phyloP scores from a whole-genome alignment of 2,329 filamentous ascomycete species.

The Penicillium olsonii region DNA sequence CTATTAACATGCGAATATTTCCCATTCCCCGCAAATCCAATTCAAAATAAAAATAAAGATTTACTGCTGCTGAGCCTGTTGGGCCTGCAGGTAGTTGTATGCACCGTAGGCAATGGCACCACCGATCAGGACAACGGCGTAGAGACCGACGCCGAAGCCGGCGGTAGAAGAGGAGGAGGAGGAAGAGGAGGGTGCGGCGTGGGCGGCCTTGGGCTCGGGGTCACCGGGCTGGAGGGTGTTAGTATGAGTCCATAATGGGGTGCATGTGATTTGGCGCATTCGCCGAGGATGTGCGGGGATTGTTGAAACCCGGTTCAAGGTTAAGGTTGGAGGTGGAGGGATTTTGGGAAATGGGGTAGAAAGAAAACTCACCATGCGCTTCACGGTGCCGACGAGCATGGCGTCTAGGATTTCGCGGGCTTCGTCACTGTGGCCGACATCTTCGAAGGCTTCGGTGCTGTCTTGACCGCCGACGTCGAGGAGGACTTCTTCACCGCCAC shows the following conservation, averaged over 20 bases:
- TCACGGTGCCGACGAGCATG: slow-evolving; percentile 73
- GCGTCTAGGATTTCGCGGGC: slow-evolving; percentile 88
- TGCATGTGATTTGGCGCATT: slow-evolving; percentile 5
- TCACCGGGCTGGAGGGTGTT: slow-evolving; percentile 63
- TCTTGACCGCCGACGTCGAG: slow-evolving; percentile 96
- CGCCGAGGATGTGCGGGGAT: not conserved
- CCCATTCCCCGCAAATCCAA: not conserved
- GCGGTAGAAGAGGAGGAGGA: slow-evolving; percentile 31
- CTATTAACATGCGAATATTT: not conserved
- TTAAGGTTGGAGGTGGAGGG: not conserved
- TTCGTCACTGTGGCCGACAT: slow-evolving; percentile 98
- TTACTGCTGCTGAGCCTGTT: slow-evolving; percentile 30
- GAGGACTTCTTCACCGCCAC: slow-evolving; percentile 96
- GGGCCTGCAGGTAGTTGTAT: slow-evolving; percentile 78
- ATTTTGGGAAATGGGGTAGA: no score
- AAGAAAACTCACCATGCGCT: slow-evolving; percentile 74
- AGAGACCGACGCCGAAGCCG: slow-evolving; percentile 73
- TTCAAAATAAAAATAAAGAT: not conserved
- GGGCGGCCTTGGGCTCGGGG: slow-evolving; percentile 67
- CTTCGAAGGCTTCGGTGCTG: slow-evolving; percentile 96
- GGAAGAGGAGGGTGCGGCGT: slow-evolving; percentile 50
- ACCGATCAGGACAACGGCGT: slow-evolving; percentile 76
- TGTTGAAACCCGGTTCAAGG: not conserved
- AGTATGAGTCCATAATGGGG: not conserved
- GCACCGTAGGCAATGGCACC: slow-evolving; percentile 74